A percentile compares a stretch with the other conserved stretches of the same genome.
Conservation (phyloP, 345 rosid species). For the Gossypium longicalyx region DNA sequence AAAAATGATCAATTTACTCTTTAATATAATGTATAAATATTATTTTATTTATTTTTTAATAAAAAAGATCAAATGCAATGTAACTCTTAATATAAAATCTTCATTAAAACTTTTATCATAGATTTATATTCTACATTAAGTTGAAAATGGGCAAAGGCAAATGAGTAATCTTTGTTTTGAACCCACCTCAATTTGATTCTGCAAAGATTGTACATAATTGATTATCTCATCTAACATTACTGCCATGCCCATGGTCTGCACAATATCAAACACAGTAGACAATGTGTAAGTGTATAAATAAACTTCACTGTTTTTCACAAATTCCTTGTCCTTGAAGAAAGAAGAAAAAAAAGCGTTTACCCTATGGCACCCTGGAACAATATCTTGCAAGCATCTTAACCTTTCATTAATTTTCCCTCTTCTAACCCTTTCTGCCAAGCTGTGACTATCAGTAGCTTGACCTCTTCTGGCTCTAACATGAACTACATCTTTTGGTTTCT, state of each 20-base stretch:
- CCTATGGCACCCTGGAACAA: constrained; percentile 84
- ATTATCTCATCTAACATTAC: constrained; percentile 81
- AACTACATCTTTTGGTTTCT: constrained; percentile 62
- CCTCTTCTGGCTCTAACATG: constrained; percentile 98
- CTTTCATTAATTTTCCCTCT: constrained; percentile 87
- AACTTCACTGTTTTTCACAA: neutral
- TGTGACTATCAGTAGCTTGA: constrained; percentile 93
- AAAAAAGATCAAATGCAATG: too few species aligned
- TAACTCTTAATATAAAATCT: too few species aligned
- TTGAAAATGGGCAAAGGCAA: neutral
- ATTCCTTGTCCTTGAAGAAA: neutral
- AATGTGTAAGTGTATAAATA: neutral
- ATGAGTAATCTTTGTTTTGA: neutral
- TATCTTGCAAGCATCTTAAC: constrained; percentile 60
- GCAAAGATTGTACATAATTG: constrained; percentile 73
- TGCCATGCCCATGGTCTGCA: constrained; percentile 93
- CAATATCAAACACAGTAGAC: neutral
- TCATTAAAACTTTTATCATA: too few species aligned
- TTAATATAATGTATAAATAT: too few species aligned
- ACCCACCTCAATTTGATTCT: constrained; percentile 79
- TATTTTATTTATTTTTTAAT: too few species aligned
- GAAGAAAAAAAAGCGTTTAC: constrained; percentile 22
- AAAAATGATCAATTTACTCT: too few species aligned
- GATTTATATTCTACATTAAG: too few species aligned
- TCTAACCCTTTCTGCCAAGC: constrained; percentile 87